These are phyloP conservation scores for Cercophora scortea DNA, from an alignment of 495 filamentous ascomycete species.

Conservation along the genomic window DNA sequence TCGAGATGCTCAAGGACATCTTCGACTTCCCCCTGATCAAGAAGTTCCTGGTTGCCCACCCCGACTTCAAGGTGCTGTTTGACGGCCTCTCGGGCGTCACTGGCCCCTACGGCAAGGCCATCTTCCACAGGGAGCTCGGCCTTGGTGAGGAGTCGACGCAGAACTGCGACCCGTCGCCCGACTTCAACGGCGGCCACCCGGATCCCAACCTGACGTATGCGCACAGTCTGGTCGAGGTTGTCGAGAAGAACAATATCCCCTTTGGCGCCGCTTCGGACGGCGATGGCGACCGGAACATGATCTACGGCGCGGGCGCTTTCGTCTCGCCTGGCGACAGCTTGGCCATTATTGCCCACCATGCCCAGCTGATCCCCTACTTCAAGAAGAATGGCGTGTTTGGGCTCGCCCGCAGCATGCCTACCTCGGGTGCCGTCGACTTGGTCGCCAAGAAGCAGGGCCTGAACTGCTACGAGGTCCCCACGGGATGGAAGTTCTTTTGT, in stretches of 20 bases:
- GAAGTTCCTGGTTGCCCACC: constrained; percentile 74
- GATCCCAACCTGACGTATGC: constrained; percentile 99
- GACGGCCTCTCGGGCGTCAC: constrained; percentile 93
- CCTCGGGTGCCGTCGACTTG: constrained; percentile 86
- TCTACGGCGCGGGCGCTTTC: constrained; percentile 93
- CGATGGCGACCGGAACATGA: constrained; percentile 99
- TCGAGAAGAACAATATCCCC: constrained; percentile 84
- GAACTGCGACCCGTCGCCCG: constrained; percentile 85
- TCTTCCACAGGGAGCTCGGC: constrained; percentile 90
- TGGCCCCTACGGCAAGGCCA: constrained; percentile 86
- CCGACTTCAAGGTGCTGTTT: constrained; percentile 94
- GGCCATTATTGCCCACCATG: constrained; percentile 96
- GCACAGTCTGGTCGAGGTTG: constrained; percentile 85
- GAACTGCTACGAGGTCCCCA: constrained; percentile 91
- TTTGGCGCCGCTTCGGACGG: constrained; percentile 96
- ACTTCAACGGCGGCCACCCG: constrained; percentile 95
- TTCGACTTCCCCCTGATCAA: constrained; percentile 96
- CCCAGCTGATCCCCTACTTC: constrained; percentile 93
- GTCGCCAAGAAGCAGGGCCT: constrained; percentile 92
- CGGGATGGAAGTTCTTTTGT: constrained; percentile 99
- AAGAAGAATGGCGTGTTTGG: constrained; percentile 93
- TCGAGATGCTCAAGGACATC: constrained; percentile 93
- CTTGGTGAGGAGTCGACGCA: constrained; percentile 69
- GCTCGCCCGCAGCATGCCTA: constrained; percentile 94
- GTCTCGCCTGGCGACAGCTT: constrained; percentile 95